Evolutionary conservation across 1,284 basidiomycete genomes (phyloP), one percentile per base, ranked within the genome.

Genomic region (Apiotrichum porosum): DNA sequence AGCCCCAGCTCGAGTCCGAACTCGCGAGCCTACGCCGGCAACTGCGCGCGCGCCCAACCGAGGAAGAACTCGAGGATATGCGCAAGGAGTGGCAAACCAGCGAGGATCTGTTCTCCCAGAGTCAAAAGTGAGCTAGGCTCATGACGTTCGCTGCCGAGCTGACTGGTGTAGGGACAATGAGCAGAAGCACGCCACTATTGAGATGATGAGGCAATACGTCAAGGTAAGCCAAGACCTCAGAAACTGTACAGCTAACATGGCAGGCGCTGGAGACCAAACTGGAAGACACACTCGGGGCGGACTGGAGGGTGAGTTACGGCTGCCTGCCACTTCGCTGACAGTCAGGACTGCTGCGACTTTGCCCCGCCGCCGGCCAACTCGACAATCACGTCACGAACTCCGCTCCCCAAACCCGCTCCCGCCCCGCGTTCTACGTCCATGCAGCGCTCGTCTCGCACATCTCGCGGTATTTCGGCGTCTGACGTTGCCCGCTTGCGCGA

Each of bases 101-200:
- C 4, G 66, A 68, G 24, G 50, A 52, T 13, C 52, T 68, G 15
- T 55, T 68, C 18, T 52, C 47, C 6, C 39, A 52, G 28, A 64
- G 61, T 4, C 66, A 68, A 37, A 60, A 53, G 66, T 65, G 17
- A 35, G 60, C 24, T 2, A 9, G 1, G 6, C 1, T 10, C 13
- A 1, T 19, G 13, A 19, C 3, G 3, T 9, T 9, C 3, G n/a
- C 45, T 49, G 26, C 40, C 45, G 23, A 37, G n/a, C n/a, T n/a
- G n/a, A n/a, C n/a, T n/a, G n/a, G n/a, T 17, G 4, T 30, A 69
- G 67, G 23, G 65, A 65, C 47, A 67, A 69, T 33, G 61, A 66
- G 47, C 44, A 54, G 17, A 67, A 69, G 34, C 61, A 65, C 42
- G 47, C 46, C 8, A 52, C 51, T 9, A 58, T 58, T n/a, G 67